Base-by-base conservation (phyloP, 305 asterid species). In the Fraxinus baroniana region DNA sequence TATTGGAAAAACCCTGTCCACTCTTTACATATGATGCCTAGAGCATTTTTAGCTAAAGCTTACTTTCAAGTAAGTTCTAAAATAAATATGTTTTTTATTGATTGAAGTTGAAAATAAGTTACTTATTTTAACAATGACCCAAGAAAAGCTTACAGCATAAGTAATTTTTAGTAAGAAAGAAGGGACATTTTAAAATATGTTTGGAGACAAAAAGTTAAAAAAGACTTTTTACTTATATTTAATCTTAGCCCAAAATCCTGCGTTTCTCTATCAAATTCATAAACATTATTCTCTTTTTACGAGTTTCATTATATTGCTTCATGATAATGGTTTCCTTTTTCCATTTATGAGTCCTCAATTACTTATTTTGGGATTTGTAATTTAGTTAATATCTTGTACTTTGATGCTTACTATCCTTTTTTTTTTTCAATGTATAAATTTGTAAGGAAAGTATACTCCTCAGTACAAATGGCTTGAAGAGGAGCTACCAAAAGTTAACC, bases 371-470 rank as follows among this genome's bases (percentile, higher is more conserved):
- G 26, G 32, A 64, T 22, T 22, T 64, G 30, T 2, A 8, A 20
- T 64, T 20, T 33, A 9, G 72, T 64, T 10, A 64, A 64, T 7
- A 26, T 64, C 33, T 64, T 2, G 33, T 5, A 57, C 32, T 37
- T 3, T 60, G 7, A 39, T 35, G 20, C 28, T 78, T 64, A 49
- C 22, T 22, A 60, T 39, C 13, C 0, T 30, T 30, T 30, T 30
- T 30, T 30, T 30, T 30, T 74, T 62, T 64, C 55, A 64, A 78
- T 49, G 0, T 39, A 10, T 24, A 24, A 26, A 26, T 68, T 62
- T 13, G 26, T 1, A 62, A 95, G 98, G 98, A 15, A 91, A 84
- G 81, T 95, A 94, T 86, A 95, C 99, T 79, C 99, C 98, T 76
- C 99, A 95, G 79, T 88, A 85, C 74, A 0, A 24, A 72, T 95